Evolutionary conservation across 495 filamentous ascomycete species (phyloP).

Genomic region (Penicillium cosmopolitanum): DNA sequence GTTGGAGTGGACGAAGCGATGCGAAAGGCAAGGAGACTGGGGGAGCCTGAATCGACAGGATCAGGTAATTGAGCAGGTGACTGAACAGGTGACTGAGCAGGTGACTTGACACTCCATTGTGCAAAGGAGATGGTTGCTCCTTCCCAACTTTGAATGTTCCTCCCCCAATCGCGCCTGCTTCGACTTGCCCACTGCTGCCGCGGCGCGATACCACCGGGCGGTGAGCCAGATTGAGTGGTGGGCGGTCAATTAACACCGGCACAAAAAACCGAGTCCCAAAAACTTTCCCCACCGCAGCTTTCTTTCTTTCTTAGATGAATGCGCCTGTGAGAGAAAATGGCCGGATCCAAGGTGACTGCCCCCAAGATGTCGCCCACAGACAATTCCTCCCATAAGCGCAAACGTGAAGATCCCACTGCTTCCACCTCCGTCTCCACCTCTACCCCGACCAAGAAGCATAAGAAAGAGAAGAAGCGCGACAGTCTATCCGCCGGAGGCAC

Average conservation of each 20-base stretch:
- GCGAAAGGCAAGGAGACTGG: not conserved
- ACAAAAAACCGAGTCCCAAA: slow-evolving; percentile 26
- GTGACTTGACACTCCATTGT: not conserved
- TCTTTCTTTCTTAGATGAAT: slow-evolving; percentile 8
- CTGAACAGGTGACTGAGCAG: not conserved
- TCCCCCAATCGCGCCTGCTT: not conserved
- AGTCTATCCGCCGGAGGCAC: slow-evolving; percentile 25
- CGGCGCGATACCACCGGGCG: slow-evolving; percentile 1
- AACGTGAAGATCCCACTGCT: slow-evolving; percentile 41
- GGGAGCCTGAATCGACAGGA: too few relatives aligned
- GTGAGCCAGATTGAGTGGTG: not conserved
- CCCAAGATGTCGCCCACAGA: slow-evolving; percentile 25
- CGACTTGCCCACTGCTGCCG: not conserved
- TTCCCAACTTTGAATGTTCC: not conserved
- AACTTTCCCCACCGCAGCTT: not conserved
- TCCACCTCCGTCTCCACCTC: slow-evolving; percentile 40
- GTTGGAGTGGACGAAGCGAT: not conserved
- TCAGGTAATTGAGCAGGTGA: not conserved
- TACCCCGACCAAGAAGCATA: slow-evolving; percentile 44
- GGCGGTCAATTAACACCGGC: slow-evolving; percentile 16
- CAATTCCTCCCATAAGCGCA: slow-evolving; percentile 40
- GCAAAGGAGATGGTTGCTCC: not conserved
- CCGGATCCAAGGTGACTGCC: slow-evolving; percentile 21
- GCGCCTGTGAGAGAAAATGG: slow-evolving; percentile 29
- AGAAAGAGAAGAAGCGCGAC: slow-evolving; percentile 42